Evolutionary conservation across 1,139 yeast species (phyloP), one percentile per base, ranked within the genome.

Genomic region (Taiozyma sp.): DNA sequence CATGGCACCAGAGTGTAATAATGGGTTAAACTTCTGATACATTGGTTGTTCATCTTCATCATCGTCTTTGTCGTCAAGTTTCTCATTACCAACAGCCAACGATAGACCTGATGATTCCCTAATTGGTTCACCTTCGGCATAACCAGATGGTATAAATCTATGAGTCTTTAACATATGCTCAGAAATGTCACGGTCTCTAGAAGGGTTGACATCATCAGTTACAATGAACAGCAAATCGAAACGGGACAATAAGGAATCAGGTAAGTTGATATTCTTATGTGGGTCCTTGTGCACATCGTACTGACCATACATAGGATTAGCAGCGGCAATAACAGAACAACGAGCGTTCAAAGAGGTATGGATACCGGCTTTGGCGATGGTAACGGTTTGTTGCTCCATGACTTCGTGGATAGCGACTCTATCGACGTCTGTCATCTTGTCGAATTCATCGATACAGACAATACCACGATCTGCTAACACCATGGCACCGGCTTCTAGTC

Each of bases 401-500:
- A 93, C 99, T 79, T 93, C 99, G 71, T 93, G 99, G 64, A 93
- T 93, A 1, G 99, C 98, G 49, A 93, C 99, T 69, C 99, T 81
- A 72, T 93, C 99, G 32, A 84, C 81, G 68, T 95, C 99, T 55
- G 90, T 85, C 99, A 93, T 93, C 70, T 93, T 93, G 73, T 93
- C 99, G 65, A 93, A 93, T 74, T 93, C 99, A 76, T 93, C 99
- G 65, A 93, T 95, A 79, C 99, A 93, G 44, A 93, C 98, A 55
- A 95, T 79, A 58, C 99, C 99, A 60, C 98, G 78, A 70, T 93
- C 99, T 12, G 98, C 99, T 57, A 95, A 75, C 45, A 93, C 99
- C 99, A 93, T 93, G 4, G 99, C 99, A 76, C 99, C 99, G 0
- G 99, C 99, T 70, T 95, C 99, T 58, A 93, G 75, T 62, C 96